These are phyloP conservation scores for Tuber calosporum DNA, from an alignment of 495 filamentous ascomycete species.

Conservation along the genomic window DNA sequence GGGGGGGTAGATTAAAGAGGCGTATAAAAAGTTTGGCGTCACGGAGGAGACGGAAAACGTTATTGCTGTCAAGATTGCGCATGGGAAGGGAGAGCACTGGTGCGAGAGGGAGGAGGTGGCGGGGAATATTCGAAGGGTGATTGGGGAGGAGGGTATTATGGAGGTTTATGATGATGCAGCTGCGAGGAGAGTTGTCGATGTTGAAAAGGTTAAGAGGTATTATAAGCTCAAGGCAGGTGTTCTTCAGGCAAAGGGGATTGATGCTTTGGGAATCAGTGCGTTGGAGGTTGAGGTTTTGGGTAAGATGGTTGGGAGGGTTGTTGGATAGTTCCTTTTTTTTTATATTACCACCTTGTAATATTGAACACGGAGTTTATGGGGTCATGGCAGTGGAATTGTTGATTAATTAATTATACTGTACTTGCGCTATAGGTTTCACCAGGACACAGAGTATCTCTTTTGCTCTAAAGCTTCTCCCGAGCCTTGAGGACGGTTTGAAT, in stretches of 20 bases:
- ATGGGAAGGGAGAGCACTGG: neutral
- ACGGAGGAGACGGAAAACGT: conserved; percentile 59
- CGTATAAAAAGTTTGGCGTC: conserved; percentile 82
- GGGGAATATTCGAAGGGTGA: conserved; percentile 22
- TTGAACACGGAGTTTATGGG: neutral
- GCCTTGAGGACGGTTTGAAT: neutral
- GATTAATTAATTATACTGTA: neutral
- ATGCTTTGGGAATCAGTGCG: conserved; percentile 45
- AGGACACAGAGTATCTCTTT: neutral
- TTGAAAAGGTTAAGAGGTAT: conserved; percentile 64
- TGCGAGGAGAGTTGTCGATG: conserved; percentile 47
- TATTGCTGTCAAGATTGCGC: conserved; percentile 65
- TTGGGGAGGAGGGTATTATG: conserved; percentile 57
- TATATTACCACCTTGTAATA: neutral
- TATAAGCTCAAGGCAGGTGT: conserved; percentile 64
- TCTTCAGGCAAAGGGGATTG: conserved; percentile 26
- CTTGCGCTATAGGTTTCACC: neutral
- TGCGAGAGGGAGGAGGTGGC: neutral
- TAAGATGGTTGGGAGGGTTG: conserved; percentile 64
- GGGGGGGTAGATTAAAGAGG: conserved; percentile 67
- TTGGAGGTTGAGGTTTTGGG: conserved; percentile 60
- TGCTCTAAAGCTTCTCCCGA: neutral
- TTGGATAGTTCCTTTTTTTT: conserved; percentile 40
- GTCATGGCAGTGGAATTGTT: neutral
- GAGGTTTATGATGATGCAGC: conserved; percentile 59